phyloP scores from a whole-genome alignment of 768 basidiomycete species.

The Tricholoma matsutake region DNA sequence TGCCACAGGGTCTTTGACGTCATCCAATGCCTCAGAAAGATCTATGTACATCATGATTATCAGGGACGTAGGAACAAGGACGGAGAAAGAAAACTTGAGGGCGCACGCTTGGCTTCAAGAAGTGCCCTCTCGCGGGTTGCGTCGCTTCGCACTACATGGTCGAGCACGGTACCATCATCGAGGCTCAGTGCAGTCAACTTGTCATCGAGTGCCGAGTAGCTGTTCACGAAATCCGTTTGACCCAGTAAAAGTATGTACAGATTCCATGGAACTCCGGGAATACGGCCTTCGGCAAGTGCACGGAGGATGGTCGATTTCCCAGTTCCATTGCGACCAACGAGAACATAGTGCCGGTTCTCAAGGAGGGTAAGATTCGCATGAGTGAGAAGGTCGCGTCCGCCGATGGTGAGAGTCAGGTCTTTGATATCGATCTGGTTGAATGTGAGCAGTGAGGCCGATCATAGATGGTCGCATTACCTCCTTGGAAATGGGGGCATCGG shows the following conservation, averaged over 20 bases:
- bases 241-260: constrained; percentile 43
- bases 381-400: constrained; percentile 47
- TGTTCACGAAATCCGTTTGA: constrained; percentile 32
- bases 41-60: neutral
- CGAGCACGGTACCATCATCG: constrained; percentile 23
- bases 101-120: constrained; percentile 24
- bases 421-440: constrained; percentile 44
- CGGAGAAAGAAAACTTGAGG: constrained; percentile 3
- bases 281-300: constrained; percentile 40
- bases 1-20: constrained; percentile 23
- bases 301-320: constrained; percentile 48
- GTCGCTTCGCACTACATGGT: constrained; percentile 46
- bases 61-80: neutral
- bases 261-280: constrained; percentile 44
- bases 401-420: constrained; percentile 49
- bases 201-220: constrained; percentile 17
- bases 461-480: constrained; percentile 11
- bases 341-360: constrained; percentile 45
- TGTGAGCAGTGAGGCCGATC: neutral
- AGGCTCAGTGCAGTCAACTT: constrained; percentile 10
- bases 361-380: constrained; percentile 54
- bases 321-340: constrained; percentile 55
- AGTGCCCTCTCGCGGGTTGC: constrained; percentile 31
- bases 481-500: constrained; percentile 30
- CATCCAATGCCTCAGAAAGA: constrained; percentile 22